Conservation (phyloP, 73 alveolate species). For the Paramecium pentaurelia region DNA sequence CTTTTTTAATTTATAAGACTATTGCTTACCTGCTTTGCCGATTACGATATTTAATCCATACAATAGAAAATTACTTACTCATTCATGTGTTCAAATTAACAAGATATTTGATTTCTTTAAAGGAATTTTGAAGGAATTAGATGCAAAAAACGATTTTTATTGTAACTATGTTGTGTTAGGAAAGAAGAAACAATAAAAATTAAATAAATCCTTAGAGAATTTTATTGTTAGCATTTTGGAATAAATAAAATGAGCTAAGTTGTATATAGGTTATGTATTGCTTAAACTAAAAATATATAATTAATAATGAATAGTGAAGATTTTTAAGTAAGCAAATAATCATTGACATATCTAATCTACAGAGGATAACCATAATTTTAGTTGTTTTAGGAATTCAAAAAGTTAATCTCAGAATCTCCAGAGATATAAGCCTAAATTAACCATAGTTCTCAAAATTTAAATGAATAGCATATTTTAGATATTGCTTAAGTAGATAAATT, state of each 20-base stretch:
- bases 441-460: not conserved
- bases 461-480: not conserved
- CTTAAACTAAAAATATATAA: not conserved
- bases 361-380: not conserved
- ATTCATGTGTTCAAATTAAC: not conserved
- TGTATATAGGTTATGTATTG: constrained; percentile 3
- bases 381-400: not conserved
- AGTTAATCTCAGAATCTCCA: not conserved
- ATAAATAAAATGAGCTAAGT: not conserved
- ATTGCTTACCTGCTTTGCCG: not conserved
- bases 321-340: not conserved
- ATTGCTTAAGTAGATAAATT: not conserved
- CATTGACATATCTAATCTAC: not conserved
- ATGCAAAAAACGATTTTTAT: not conserved
- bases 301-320: constrained; percentile 6
- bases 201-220: not conserved
- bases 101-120: constrained; percentile 8
- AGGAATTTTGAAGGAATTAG: not conserved
- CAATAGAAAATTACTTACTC: not conserved
- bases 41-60: constrained; percentile 6
- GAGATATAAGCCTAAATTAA: not conserved
- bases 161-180: not conserved
- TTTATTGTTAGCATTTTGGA: not conserved
- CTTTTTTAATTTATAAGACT: not conserved
- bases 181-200: not conserved